A percentile compares a stretch with the other conserved stretches of the same genome.
Evolutionary conservation across 345 rosid species (phyloP).

Genomic region (Capsella bursapastoris): DNA sequence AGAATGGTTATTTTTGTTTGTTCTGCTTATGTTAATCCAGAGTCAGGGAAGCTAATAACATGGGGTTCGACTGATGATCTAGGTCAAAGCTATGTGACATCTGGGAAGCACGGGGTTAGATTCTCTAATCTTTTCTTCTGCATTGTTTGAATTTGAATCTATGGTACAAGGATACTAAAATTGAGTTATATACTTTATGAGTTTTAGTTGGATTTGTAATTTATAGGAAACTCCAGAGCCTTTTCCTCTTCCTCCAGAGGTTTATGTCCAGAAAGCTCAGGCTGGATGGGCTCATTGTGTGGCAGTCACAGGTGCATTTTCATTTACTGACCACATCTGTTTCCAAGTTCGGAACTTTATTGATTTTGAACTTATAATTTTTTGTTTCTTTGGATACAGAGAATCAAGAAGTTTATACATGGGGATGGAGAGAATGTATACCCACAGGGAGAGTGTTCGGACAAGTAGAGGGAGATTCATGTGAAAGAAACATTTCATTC

Average conservation of each 20-base stretch:
- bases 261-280: slow-evolving; percentile 69
- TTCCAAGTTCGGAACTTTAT: background rate
- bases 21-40: slow-evolving; percentile 49
- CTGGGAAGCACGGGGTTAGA: slow-evolving; percentile 96
- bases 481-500: slow-evolving; percentile 62
- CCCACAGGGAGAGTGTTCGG: slow-evolving; percentile 87
- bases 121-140: slow-evolving; percentile 21
- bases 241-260: slow-evolving; percentile 87
- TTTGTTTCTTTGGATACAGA: slow-evolving; percentile 50
- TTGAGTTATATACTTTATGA: background rate
- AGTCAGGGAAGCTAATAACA: slow-evolving; percentile 90
- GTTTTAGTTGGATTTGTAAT: slow-evolving; percentile 16
- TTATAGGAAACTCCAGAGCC: slow-evolving; percentile 90
- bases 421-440: slow-evolving; percentile 99
- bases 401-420: slow-evolving; percentile 78
- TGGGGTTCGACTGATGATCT: slow-evolving; percentile 99
- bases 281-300: slow-evolving; percentile 99
- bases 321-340: background rate
- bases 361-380: background rate
- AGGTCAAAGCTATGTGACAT: slow-evolving; percentile 96
- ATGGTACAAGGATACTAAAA: background rate
- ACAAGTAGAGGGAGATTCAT: slow-evolving; percentile 54
- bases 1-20: background rate
- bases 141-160: slow-evolving; percentile 2
- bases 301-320: slow-evolving; percentile 74